Evolutionary conservation across 2,329 filamentous ascomycete genomes (phyloP).

Genomic region (Orbilia brochopaga): DNA sequence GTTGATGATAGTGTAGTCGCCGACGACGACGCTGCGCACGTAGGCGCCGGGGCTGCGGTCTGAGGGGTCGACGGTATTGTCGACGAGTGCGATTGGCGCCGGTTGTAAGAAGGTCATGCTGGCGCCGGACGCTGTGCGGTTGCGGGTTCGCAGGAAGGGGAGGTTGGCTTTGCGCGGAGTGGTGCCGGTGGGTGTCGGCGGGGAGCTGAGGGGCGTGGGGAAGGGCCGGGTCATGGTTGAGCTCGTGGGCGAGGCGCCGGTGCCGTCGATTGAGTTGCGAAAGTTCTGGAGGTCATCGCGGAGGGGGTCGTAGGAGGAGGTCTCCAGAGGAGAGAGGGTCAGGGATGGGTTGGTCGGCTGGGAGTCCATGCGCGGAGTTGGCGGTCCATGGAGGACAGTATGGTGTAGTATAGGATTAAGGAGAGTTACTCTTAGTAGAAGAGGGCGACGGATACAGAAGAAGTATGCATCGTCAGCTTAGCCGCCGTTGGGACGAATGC

Average conservation of each 20-base stretch:
- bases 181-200: slow-evolving; percentile 28
- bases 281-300: slow-evolving; percentile 51
- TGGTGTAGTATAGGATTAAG: background rate
- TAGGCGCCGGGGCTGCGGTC: slow-evolving; percentile 67
- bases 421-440: too few species aligned
- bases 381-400: slow-evolving; percentile 31
- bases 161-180: slow-evolving; percentile 24
- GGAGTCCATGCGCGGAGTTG: slow-evolving; percentile 41
- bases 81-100: slow-evolving; percentile 66
- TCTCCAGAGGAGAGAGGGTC: slow-evolving; percentile 21
- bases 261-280: slow-evolving; percentile 50
- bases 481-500: too few species aligned
- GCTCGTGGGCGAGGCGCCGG: slow-evolving; percentile 36
- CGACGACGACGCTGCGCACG: slow-evolving; percentile 68
- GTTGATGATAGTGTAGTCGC: slow-evolving; percentile 68
- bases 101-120: slow-evolving; percentile 53
- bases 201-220: slow-evolving; percentile 23
- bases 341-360: slow-evolving; percentile 31
- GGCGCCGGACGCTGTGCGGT: slow-evolving; percentile 46
- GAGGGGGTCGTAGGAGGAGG: slow-evolving; percentile 43
- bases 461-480: background rate
- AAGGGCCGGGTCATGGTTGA: slow-evolving; percentile 13
- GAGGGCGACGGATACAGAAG: background rate
- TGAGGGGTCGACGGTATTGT: slow-evolving; percentile 67
- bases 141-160: slow-evolving; percentile 41